These are phyloP conservation scores for Pyrenochaeta sp. DNA, from an alignment of 2,329 filamentous ascomycete species.

Conservation along the genomic window DNA sequence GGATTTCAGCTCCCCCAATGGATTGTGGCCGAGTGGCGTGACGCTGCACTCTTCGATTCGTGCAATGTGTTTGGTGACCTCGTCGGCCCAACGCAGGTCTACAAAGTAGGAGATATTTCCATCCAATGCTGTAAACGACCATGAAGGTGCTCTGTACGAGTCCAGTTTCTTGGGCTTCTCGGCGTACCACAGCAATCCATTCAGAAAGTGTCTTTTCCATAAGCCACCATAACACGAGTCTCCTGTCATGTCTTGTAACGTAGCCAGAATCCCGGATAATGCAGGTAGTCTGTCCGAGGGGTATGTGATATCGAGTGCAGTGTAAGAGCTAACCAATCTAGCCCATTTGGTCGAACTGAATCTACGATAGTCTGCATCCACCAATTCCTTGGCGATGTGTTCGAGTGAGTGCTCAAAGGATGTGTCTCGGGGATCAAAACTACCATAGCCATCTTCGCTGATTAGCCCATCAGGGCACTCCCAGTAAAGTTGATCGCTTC, in stretches of 20 bases:
- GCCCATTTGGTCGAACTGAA: slow-evolving; percentile 3
- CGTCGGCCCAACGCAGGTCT: no score
- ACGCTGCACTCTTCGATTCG: slow-evolving; percentile 5
- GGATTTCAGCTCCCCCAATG: slow-evolving; percentile 13
- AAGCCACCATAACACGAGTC: slow-evolving; percentile 13
- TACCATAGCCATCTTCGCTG: no score
- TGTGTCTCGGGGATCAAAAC: no score
- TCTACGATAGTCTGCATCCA: no score
- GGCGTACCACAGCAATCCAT: slow-evolving; percentile 11
- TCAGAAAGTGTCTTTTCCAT: slow-evolving; percentile 9
- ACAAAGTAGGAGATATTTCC: slow-evolving; percentile 2
- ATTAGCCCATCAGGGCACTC: no score
- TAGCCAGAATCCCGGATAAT: slow-evolving; percentile 6
- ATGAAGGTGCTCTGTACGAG: slow-evolving; percentile 10
- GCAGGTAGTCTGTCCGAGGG: slow-evolving; percentile 16
- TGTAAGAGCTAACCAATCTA: slow-evolving; percentile 9
- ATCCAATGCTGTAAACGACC: slow-evolving; percentile 12
- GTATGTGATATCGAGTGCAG: slow-evolving; percentile 13
- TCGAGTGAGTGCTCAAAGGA: no score
- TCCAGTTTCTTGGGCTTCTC: not conserved
- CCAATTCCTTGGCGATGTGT: no score
- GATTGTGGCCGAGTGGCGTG: slow-evolving; percentile 8
- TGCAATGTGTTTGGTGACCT: not conserved
- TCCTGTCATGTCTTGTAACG: slow-evolving; percentile 8
- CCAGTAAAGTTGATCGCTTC: no score